Percentiles rank a stretch among this genome's conserved stretches.
Conservation (phyloP, 192 early-diverging fungal species). For the Haplosporangium gracile region DNA sequence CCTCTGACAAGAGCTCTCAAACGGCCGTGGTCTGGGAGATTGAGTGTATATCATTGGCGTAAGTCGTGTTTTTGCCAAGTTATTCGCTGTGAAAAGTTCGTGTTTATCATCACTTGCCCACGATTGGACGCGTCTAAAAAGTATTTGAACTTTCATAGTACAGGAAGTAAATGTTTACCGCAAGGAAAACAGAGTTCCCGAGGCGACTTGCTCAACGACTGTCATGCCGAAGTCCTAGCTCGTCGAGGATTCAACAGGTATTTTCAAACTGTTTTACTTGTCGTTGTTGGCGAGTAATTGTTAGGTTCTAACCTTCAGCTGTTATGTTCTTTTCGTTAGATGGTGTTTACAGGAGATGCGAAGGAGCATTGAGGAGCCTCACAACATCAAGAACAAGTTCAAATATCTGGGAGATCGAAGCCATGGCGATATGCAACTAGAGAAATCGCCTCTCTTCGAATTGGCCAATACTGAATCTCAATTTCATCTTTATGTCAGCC, state of each 20-base stretch:
- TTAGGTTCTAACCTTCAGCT: background rate
- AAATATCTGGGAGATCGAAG: conserved; percentile 16
- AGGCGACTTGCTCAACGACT: conserved; percentile 84
- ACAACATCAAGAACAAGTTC: conserved; percentile 19
- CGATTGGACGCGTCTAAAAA: background rate
- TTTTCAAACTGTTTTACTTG: background rate
- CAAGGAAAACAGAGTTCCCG: conserved; percentile 64
- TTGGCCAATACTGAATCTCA: conserved; percentile 19
- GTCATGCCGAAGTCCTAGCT: conserved; percentile 92
- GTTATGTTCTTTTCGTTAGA: conserved; percentile 1
- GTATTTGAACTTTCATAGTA: conserved; percentile 58
- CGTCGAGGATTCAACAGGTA: conserved; percentile 83
- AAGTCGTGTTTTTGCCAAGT: background rate
- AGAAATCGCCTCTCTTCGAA: conserved; percentile 20
- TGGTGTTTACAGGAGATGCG: conserved; percentile 44
- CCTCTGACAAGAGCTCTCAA: background rate
- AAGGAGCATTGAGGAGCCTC: conserved; percentile 2
- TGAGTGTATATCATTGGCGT: conserved; percentile 64
- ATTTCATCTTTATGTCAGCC: conserved; percentile 85
- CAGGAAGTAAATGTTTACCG: conserved; percentile 89
- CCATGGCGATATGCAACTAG: too few species aligned
- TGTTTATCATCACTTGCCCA: background rate
- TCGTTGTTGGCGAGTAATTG: background rate
- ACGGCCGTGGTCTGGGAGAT: conserved; percentile 23
- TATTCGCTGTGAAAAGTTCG: background rate